A percentile compares a stretch with the other conserved stretches of the same genome.
These are phyloP conservation scores for Linnemannia elongata DNA, from an alignment of 192 early-diverging fungal genomes.

Conservation along the genomic window DNA sequence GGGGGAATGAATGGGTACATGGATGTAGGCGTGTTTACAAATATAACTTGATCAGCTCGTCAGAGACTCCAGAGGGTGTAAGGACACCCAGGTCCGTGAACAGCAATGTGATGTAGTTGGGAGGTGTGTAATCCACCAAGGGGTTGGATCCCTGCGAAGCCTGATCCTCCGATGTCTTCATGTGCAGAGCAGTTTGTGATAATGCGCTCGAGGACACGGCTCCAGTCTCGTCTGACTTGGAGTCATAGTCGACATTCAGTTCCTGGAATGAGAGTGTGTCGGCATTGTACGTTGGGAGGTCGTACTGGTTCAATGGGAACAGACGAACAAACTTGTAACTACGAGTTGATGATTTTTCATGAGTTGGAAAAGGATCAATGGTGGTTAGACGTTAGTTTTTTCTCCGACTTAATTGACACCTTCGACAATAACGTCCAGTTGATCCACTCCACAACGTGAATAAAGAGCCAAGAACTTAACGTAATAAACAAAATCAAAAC, in stretches of 20 bases:
- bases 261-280: slow-evolving; percentile 78
- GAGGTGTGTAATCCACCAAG: slow-evolving; percentile 93
- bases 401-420: background rate
- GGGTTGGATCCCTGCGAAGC: slow-evolving; percentile 73
- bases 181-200: slow-evolving; percentile 48
- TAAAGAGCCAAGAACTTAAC: background rate
- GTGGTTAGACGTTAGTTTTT: background rate
- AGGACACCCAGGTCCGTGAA: slow-evolving; percentile 92
- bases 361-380: background rate
- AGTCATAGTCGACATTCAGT: slow-evolving; percentile 52
- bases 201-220: slow-evolving; percentile 17
- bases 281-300: slow-evolving; percentile 83
- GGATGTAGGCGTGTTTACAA: slow-evolving; percentile 59
- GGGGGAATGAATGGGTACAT: background rate
- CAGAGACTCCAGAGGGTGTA: slow-evolving; percentile 90
- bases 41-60: slow-evolving; percentile 89
- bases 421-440: background rate
- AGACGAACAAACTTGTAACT: slow-evolving; percentile 97
- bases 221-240: slow-evolving; percentile 33
- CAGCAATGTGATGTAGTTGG: slow-evolving; percentile 88
- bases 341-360: background rate
- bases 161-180: slow-evolving; percentile 51
- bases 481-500: background rate
- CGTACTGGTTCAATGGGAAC: slow-evolving; percentile 96
- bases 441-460: background rate